Conservation (phyloP, 768 basidiomycete species). For the Dendrothele bispora region DNA sequence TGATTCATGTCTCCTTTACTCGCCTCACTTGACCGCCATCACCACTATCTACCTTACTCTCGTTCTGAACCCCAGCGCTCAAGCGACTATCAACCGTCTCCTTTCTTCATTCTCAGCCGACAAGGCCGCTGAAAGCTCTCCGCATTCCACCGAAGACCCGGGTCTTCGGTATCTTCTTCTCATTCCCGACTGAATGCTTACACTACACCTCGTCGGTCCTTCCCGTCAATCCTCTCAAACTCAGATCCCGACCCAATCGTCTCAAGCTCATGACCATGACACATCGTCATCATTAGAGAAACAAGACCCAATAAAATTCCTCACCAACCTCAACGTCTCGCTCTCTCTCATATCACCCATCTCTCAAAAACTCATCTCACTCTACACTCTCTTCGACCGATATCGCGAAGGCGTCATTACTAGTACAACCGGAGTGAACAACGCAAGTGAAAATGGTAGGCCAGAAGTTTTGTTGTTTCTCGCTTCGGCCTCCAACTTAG, state of each 20-base stretch:
- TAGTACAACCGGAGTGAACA: no score
- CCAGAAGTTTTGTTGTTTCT: no score
- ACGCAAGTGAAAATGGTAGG: no score
- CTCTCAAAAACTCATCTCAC: conserved; percentile 84
- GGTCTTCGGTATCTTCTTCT: conserved; percentile 17
- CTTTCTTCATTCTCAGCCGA: conserved; percentile 27
- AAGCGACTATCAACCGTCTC: conserved; percentile 40
- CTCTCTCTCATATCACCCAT: conserved; percentile 77
- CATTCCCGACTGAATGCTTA: no score
- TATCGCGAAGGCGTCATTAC: conserved; percentile 68
- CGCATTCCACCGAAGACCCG: conserved; percentile 10
- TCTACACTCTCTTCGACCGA: conserved; percentile 87
- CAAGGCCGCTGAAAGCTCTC: conserved; percentile 8
- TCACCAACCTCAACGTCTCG: conserved; percentile 84
- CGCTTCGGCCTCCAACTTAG: no score
- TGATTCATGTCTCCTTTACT: conserved; percentile 87
- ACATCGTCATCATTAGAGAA: conserved; percentile 29
- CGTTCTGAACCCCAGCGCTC: conserved; percentile 63
- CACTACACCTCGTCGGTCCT: conserved; percentile 53
- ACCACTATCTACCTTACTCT: conserved; percentile 89
- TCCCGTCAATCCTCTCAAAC: no score
- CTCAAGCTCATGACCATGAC: conserved; percentile 29
- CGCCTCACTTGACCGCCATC: conserved; percentile 91
- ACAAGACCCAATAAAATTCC: conserved; percentile 76
- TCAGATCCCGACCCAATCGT: no score